phyloP scores from a whole-genome alignment of 305 asterid species.

The Vinca major region DNA sequence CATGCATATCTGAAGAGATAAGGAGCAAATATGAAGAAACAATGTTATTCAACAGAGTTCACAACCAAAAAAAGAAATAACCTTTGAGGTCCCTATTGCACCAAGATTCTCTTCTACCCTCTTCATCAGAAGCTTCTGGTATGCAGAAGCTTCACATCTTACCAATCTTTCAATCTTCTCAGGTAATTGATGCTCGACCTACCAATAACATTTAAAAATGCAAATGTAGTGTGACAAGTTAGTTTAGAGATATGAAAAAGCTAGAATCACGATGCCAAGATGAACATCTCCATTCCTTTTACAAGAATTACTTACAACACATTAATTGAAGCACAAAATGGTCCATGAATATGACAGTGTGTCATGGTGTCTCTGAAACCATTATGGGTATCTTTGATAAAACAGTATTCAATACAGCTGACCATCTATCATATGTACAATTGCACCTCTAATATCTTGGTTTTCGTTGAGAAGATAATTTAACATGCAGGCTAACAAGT shows the following conservation, averaged over 20 bases:
- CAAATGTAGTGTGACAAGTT: constrained; percentile 6
- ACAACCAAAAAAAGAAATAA: constrained; percentile 18
- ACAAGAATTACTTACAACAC: neutral
- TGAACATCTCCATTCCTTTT: neutral
- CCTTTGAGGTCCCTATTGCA: constrained; percentile 93
- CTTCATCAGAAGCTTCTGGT: constrained; percentile 91
- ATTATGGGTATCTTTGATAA: neutral
- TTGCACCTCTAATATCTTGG: neutral
- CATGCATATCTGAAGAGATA: neutral
- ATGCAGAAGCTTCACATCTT: constrained; percentile 96
- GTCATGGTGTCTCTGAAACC: neutral
- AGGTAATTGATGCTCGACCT: constrained; percentile 94
- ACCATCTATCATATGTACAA: neutral
- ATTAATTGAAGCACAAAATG: neutral
- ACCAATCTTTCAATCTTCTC: constrained; percentile 91
- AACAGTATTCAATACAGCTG: neutral
- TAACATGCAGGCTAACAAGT: neutral
- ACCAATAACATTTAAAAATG: constrained; percentile 23
- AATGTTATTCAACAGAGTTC: constrained; percentile 4
- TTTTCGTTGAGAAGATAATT: neutral
- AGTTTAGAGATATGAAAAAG: neutral
- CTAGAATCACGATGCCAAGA: neutral
- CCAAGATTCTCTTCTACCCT: constrained; percentile 99
- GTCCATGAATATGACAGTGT: neutral
- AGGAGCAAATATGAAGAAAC: neutral